phyloP scores from a whole-genome alignment of 768 basidiomycete species.

The Saitozyma sp. region DNA sequence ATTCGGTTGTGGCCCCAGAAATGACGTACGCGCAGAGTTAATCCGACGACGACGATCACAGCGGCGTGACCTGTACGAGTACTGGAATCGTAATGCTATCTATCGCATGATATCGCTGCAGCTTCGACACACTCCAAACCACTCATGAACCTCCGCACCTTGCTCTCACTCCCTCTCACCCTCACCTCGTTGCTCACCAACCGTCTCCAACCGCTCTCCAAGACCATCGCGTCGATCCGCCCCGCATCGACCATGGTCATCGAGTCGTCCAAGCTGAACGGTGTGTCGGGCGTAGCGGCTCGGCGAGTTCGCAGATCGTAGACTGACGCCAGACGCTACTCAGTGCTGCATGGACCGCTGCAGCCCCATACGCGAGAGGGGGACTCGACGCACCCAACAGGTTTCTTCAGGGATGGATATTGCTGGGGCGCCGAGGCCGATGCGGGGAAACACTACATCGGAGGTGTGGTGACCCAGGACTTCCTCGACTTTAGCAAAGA shows the following conservation, averaged over 20 bases:
- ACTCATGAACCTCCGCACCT: constrained; percentile 9
- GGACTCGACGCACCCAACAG: constrained; percentile 44
- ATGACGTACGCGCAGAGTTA: too few species aligned
- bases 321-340: neutral
- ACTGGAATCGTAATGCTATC: too few species aligned
- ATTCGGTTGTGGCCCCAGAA: too few species aligned
- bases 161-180: constrained; percentile 5
- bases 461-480: constrained; percentile 44
- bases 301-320: neutral
- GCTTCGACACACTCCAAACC: too few species aligned
- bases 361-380: constrained; percentile 32
- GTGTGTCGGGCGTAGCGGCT: constrained; percentile 12
- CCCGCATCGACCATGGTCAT: constrained; percentile 36
- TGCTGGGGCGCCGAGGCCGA: constrained; percentile 40
- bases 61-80: too few species aligned
- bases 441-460: constrained; percentile 47
- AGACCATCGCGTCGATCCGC: constrained; percentile 3
- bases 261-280: constrained; percentile 36
- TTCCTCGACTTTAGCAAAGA: constrained; percentile 48
- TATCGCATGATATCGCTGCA: too few species aligned
- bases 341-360: constrained; percentile 40
- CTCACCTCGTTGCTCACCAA: constrained; percentile 8
- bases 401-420: constrained; percentile 40
- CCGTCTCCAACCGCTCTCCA: constrained; percentile 4
- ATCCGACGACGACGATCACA: too few species aligned